A percentile compares a stretch with the other conserved stretches of the same genome.
Evolutionary conservation across 306 rosid species (phyloP).

Genomic region (Prosopis cineraria): DNA sequence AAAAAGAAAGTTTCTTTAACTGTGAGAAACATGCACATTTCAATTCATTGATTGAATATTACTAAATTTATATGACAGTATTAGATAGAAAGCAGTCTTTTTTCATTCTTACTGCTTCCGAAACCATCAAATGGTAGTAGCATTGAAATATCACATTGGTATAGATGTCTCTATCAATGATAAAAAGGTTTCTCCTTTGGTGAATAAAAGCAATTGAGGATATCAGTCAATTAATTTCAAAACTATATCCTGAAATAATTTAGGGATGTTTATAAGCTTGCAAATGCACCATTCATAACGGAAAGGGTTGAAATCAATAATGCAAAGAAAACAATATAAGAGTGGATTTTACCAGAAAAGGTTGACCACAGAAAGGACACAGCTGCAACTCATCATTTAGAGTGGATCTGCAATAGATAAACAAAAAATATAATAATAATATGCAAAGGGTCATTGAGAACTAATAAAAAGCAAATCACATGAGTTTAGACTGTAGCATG

Average conservation of each 20-base stretch:
- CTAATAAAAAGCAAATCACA: constrained; percentile 20
- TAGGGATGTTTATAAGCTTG: background rate
- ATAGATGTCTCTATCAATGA: background rate
- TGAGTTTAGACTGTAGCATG: constrained; percentile 20
- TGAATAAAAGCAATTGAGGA: background rate
- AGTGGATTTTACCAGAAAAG: constrained; percentile 68
- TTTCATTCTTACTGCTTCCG: background rate
- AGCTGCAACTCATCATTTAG: constrained; percentile 76
- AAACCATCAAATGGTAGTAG: background rate
- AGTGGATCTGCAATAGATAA: constrained; percentile 64
- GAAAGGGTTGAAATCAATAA: constrained; percentile 1
- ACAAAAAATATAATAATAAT: background rate
- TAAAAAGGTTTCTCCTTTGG: background rate
- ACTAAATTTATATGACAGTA: background rate
- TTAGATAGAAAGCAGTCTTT: constrained; percentile 13
- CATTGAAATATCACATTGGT: background rate
- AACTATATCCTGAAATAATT: constrained; percentile 11
- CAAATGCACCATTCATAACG: background rate
- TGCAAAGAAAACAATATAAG: background rate
- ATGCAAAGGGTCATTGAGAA: background rate
- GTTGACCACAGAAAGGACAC: constrained; percentile 93
- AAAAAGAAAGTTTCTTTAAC: constrained; percentile 20
- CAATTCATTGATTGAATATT: constrained; percentile 4
- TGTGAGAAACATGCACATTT: constrained; percentile 31
- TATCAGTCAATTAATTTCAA: constrained; percentile 6